These are phyloP conservation scores for Hymenoscyphus linearis DNA, from an alignment of 2,329 filamentous ascomycete genomes.

Conservation along the genomic window DNA sequence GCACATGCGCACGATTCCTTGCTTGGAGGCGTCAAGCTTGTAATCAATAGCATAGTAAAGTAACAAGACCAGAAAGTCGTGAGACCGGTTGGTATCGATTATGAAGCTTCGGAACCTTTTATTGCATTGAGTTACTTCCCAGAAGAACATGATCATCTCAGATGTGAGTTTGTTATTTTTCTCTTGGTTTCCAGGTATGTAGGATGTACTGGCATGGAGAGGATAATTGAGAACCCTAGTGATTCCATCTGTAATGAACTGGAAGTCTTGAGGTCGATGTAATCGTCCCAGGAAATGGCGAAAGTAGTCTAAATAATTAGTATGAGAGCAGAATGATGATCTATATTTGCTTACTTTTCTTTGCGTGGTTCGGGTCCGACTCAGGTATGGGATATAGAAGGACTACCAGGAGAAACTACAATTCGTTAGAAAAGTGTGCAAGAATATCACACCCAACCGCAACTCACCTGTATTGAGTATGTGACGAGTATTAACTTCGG, in stretches of 20 bases:
- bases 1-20: constrained; percentile 93
- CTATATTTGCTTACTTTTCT: constrained; percentile 52
- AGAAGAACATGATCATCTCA: constrained; percentile 95
- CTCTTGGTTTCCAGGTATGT: constrained; percentile 75
- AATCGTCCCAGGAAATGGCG: constrained; percentile 76
- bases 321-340: not conserved
- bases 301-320: constrained; percentile 59
- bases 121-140: constrained; percentile 96
- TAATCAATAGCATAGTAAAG: constrained; percentile 92
- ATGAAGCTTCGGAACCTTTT: constrained; percentile 96
- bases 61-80: constrained; percentile 87
- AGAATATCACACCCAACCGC: not conserved
- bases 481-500: constrained; percentile 86
- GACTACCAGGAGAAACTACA: constrained; percentile 73
- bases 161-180: constrained; percentile 77
- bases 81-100: constrained; percentile 86
- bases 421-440: constrained; percentile 6
- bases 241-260: constrained; percentile 95
- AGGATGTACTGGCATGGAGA: constrained; percentile 80
- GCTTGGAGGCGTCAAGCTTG: constrained; percentile 77
- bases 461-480: constrained; percentile 62
- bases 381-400: constrained; percentile 87
- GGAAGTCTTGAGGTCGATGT: constrained; percentile 92
- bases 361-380: constrained; percentile 53
- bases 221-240: constrained; percentile 88